Conservation (phyloP, 2,329 filamentous ascomycete genomes). For the Catunica adiposa region DNA sequence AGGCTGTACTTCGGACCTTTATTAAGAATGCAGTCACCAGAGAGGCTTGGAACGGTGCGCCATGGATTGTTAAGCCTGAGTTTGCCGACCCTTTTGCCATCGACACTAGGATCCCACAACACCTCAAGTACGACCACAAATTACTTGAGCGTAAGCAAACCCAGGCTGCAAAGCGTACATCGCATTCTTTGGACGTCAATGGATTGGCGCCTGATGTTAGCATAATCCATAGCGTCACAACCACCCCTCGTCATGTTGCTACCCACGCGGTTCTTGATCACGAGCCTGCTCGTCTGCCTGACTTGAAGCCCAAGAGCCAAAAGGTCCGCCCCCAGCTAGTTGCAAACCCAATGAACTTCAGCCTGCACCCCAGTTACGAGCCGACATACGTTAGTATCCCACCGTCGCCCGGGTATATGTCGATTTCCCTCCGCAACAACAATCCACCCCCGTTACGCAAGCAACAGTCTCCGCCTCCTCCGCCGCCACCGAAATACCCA, state of each 20-base stretch:
- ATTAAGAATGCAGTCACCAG: slow-evolving; percentile 87
- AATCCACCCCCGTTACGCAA: slow-evolving; percentile 25
- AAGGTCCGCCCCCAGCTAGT: slow-evolving; percentile 14
- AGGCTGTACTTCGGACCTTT: slow-evolving; percentile 81
- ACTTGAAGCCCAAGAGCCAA: slow-evolving; percentile 52
- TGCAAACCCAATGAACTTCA: slow-evolving; percentile 10
- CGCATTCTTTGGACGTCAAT: slow-evolving; percentile 28
- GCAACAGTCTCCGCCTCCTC: slow-evolving; percentile 35
- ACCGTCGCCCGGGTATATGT: slow-evolving; percentile 10
- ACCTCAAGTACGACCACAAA: slow-evolving; percentile 68
- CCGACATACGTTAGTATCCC: slow-evolving; percentile 13
- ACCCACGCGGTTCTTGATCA: slow-evolving; percentile 19
- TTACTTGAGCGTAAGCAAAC: slow-evolving; percentile 59
- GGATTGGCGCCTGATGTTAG: slow-evolving; percentile 17
- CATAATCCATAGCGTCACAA: slow-evolving; percentile 16
- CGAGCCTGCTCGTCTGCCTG: slow-evolving; percentile 45
- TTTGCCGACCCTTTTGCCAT: slow-evolving; percentile 75
- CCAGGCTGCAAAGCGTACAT: slow-evolving; percentile 47
- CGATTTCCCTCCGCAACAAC: slow-evolving; percentile 14
- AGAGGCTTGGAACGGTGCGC: slow-evolving; percentile 89
- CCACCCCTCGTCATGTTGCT: slow-evolving; percentile 17
- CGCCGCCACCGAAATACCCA: slow-evolving; percentile 76
- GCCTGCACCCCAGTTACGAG: slow-evolving; percentile 9
- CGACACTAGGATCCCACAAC: slow-evolving; percentile 66
- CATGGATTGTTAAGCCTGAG: slow-evolving; percentile 82